Conservation (phyloP, 2,329 filamentous ascomycete species). For the Pseudogymnoascus sp. region DNA sequence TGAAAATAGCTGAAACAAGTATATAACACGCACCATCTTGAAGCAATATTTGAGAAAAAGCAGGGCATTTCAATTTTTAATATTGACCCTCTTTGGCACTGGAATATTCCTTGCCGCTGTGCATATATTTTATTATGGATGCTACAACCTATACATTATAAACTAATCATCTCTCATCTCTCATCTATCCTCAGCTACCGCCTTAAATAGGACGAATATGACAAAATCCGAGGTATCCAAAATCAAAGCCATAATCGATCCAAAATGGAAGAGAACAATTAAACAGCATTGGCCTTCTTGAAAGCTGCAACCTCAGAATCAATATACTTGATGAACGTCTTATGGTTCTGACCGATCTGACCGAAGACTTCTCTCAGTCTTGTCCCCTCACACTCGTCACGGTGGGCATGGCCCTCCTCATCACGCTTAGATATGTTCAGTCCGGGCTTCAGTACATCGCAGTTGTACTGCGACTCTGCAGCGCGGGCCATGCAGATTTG, state of each 20-base stretch:
- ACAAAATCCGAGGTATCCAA: background rate
- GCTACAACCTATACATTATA: background rate
- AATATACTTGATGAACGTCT: background rate
- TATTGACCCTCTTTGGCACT: background rate
- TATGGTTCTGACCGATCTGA: background rate
- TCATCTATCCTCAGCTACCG: background rate
- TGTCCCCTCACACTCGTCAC: constrained; percentile 12
- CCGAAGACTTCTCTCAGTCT: constrained; percentile 9
- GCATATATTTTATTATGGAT: background rate
- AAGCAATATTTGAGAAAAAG: no score
- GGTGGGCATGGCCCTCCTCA: constrained; percentile 13
- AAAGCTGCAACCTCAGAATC: background rate
- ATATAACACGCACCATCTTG: no score
- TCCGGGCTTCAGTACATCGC: constrained; percentile 31
- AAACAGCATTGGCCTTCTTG: background rate
- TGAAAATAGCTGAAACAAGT: no score
- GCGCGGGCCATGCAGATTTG: constrained; percentile 47
- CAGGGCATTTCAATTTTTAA: background rate
- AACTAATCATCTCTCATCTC: background rate
- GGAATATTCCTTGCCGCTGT: background rate
- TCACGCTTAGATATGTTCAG: constrained; percentile 28
- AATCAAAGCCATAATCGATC: background rate
- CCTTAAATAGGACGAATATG: background rate
- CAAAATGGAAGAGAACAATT: background rate
- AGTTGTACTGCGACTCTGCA: constrained; percentile 44